Evolutionary conservation across 2,329 filamentous ascomycete species (phyloP).

Genomic region (Aspergillus pseudoglaucus): DNA sequence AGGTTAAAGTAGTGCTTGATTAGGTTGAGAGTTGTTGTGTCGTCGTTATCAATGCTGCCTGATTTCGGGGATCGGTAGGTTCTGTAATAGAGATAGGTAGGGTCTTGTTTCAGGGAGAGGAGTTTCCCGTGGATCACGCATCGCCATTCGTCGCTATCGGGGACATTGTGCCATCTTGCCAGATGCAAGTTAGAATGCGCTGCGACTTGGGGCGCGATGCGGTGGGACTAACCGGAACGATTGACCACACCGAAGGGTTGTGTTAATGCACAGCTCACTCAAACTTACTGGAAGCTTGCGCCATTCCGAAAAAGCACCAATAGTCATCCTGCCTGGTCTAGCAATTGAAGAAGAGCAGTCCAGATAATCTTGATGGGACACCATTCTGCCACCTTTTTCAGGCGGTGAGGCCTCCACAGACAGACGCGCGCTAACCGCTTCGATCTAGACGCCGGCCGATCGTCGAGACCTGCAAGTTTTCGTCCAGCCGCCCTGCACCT

Average conservation of each 20-base stretch:
- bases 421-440: slow-evolving; percentile 14
- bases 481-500: slow-evolving; percentile 16
- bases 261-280: slow-evolving; percentile 87
- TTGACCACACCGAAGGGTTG: slow-evolving; percentile 87
- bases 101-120: slow-evolving; percentile 76
- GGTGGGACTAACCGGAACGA: slow-evolving; percentile 60
- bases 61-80: slow-evolving; percentile 49
- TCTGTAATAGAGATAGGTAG: slow-evolving; percentile 70
- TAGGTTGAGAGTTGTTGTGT: slow-evolving; percentile 67
- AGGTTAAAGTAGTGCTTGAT: slow-evolving; percentile 84
- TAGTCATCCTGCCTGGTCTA: slow-evolving; percentile 24
- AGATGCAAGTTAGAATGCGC: neutral
- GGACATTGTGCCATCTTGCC: slow-evolving; percentile 71
- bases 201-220: neutral
- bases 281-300: slow-evolving; percentile 75
- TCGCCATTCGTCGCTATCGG: slow-evolving; percentile 75
- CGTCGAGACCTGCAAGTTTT: slow-evolving; percentile 27
- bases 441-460: slow-evolving; percentile 13
- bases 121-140: slow-evolving; percentile 82
- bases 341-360: neutral
- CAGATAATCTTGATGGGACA: neutral
- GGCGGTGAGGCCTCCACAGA: slow-evolving; percentile 22
- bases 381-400: slow-evolving; percentile 20
- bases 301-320: slow-evolving; percentile 65
- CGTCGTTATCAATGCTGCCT: slow-evolving; percentile 19